A percentile compares a stretch with the other conserved stretches of the same genome.
Evolutionary conservation across 2,329 filamentous ascomycete species (phyloP).

Genomic region (Apiospora sp.): DNA sequence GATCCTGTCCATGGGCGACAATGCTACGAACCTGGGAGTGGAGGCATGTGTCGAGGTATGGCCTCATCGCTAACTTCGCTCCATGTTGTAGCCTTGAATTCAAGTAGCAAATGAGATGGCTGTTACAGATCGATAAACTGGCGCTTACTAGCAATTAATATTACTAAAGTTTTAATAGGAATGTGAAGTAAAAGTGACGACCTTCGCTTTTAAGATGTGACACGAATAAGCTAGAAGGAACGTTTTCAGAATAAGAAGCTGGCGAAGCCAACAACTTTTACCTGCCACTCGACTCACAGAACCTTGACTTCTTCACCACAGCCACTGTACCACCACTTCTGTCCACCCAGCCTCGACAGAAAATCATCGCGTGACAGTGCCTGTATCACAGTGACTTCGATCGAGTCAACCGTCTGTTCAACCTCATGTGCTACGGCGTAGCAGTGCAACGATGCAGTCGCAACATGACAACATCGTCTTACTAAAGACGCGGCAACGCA

Average conservation of each 20-base stretch:
- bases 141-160: no score
- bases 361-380: not conserved
- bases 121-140: no score
- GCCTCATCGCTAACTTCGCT: no score
- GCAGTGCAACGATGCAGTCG: not conserved
- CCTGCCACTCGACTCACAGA: not conserved
- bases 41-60: no score
- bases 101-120: no score
- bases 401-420: not conserved
- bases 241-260: not conserved
- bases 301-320: not conserved
- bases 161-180: no score
- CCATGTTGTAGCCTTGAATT: no score
- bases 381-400: not conserved
- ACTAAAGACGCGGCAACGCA: not conserved
- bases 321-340: not conserved
- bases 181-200: not conserved
- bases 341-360: not conserved
- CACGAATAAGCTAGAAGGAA: not conserved
- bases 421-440: not conserved
- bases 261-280: no score
- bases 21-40: no score
- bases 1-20: no score
- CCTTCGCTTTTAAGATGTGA: no score
- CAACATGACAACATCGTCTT: not conserved